Evolutionary conservation across 106 monocot genomes (phyloP), one percentile per base, ranked within the genome.

Genomic region (Dendrobium huoshanense): DNA sequence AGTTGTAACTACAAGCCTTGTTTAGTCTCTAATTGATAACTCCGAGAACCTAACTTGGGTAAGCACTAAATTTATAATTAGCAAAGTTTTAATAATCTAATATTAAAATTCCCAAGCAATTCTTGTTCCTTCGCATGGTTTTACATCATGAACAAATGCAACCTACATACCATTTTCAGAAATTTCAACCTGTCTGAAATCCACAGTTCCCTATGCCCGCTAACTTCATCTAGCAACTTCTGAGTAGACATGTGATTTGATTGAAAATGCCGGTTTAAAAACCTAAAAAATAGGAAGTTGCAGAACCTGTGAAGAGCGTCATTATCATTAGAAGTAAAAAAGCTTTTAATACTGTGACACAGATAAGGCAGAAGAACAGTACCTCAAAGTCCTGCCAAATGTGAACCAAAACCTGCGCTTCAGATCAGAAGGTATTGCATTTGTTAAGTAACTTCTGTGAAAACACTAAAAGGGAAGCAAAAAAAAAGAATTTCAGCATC

Each of bases 131-230:
- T 27, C 0, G 27, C 27, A 27, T 27, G 27, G 27, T 27, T 27
- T 27, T 27, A 27, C 27, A 27, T 27, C 27, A 27, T 27, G 27
- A 27, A 1, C 75, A 77, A 77, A 70, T n/a, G 68, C 11, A 70
- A 48, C 8, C 25, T 20, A 72, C 56, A 41, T 85, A 91, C 91
- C 86, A 86, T 83, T 27, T 87, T 85, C 6, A 91, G 61, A 80
- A 86, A 45, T 67, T 86, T 88, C 55, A 80, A 82, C 59, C 84
- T 77, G 44, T 87, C 84, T 16, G 80, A 75, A 55, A 65, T 61
- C 75, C 68, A 80, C 54, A 79, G 79, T 29, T 78, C 72, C 75
- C 41, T 78, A 40, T 79, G 87, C 40, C 75, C 79, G 61, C 49
- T 55, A 13, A 72, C 82, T 84, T 85, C 81, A 11, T 87, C 78